Percentiles rank a stretch among this genome's conserved stretches.
phyloP scores from a whole-genome alignment of 768 basidiomycete genomes.

The Phanerodontia chrysosporium region DNA sequence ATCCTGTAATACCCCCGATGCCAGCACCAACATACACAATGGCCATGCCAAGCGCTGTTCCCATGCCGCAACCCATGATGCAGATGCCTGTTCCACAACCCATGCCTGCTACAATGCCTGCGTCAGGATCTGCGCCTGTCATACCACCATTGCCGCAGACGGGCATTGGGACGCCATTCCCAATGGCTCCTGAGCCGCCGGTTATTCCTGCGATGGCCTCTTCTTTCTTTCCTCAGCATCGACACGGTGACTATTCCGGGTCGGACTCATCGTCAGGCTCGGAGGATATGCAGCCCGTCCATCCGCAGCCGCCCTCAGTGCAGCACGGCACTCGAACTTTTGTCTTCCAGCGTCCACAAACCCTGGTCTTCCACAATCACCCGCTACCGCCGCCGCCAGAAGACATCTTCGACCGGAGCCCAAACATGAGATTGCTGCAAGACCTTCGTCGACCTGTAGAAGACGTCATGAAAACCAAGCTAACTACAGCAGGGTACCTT shows the following conservation, averaged over 20 bases:
- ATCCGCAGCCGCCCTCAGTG: too few species aligned
- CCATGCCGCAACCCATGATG: background rate
- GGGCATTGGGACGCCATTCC: background rate
- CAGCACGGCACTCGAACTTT: background rate
- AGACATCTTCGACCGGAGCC: constrained; percentile 54
- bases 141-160: constrained; percentile 3
- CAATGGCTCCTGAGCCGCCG: background rate
- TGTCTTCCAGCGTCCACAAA: constrained; percentile 2
- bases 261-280: background rate
- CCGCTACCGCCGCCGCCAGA: constrained; percentile 62
- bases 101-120: background rate
- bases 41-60: background rate
- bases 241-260: background rate
- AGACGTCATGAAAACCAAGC: background rate
- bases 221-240: background rate
- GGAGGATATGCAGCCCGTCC: background rate
- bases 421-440: constrained; percentile 48
- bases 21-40: background rate
- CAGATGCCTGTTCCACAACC: constrained; percentile 5
- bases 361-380: constrained; percentile 30
- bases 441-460: constrained; percentile 35
- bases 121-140: background rate
- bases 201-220: background rate
- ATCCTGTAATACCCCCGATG: constrained; percentile 7
- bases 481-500: background rate